These are phyloP conservation scores for Microdochium paspali DNA, from an alignment of 2,329 filamentous ascomycete species.

Conservation along the genomic window DNA sequence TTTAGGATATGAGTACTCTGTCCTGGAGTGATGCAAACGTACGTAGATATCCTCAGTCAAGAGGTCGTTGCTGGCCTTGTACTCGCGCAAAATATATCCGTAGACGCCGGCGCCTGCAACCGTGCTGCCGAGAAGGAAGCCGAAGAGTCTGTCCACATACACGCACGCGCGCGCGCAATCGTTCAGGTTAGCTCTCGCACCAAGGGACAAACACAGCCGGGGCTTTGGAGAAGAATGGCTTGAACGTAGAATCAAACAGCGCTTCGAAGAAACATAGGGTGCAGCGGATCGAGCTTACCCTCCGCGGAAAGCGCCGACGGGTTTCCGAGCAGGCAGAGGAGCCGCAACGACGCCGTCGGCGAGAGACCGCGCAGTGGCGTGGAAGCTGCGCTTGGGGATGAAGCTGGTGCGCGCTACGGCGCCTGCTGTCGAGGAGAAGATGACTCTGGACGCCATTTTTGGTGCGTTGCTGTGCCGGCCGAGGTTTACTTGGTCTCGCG, in stretches of 20 bases:
- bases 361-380: slow-evolving; percentile 35
- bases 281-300: slow-evolving; percentile 33
- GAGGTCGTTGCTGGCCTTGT: slow-evolving; percentile 86
- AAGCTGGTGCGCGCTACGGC: slow-evolving; percentile 13
- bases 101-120: slow-evolving; percentile 75
- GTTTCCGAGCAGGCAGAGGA: slow-evolving; percentile 46
- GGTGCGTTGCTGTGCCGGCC: background rate
- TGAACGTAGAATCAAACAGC: too few species aligned
- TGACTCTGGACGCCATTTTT: background rate
- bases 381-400: slow-evolving; percentile 31
- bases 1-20: too few species aligned
- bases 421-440: slow-evolving; percentile 4
- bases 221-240: too few species aligned
- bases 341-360: slow-evolving; percentile 28
- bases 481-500: too few species aligned
- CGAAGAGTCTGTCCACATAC: slow-evolving; percentile 58
- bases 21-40: slow-evolving; percentile 33
- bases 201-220: background rate
- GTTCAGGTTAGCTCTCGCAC: background rate
- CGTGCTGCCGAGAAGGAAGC: slow-evolving; percentile 80
- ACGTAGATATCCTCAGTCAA: slow-evolving; percentile 95
- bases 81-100: slow-evolving; percentile 88
- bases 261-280: too few species aligned
- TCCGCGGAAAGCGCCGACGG: slow-evolving; percentile 51
- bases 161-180: background rate